Conservation (phyloP, 352 stramenopile genomes). For the Phytophthora ohioensis region DNA sequence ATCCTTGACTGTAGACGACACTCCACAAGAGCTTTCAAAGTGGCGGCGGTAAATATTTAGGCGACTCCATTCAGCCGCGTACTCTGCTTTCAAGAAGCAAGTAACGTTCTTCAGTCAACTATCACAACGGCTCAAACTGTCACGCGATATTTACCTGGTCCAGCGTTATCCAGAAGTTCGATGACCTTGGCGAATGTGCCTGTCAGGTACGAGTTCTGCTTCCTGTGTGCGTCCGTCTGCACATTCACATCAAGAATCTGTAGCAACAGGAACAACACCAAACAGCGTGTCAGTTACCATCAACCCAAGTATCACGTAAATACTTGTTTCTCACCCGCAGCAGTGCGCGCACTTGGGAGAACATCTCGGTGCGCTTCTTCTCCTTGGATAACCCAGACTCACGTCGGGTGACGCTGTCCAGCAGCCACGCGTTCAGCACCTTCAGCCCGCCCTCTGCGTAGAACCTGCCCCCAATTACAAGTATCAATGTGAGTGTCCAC, state of each 20-base stretch:
- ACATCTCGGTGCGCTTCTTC: constrained; percentile 78
- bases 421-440: constrained; percentile 79
- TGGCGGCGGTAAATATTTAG: constrained; percentile 83
- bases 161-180: constrained; percentile 69
- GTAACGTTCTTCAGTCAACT: constrained; percentile 4
- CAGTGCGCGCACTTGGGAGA: constrained; percentile 78
- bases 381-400: constrained; percentile 55
- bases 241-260: constrained; percentile 81
- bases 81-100: constrained; percentile 46
- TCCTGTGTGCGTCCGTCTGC: constrained; percentile 66
- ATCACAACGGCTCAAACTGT: neutral
- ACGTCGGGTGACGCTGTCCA: constrained; percentile 51
- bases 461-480: constrained; percentile 49
- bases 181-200: constrained; percentile 69
- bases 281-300: constrained; percentile 13
- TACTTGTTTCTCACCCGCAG: constrained; percentile 51
- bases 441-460: constrained; percentile 77
- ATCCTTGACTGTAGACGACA: constrained; percentile 62
- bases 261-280: constrained; percentile 8
- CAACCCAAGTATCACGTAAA: neutral
- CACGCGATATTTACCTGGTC: constrained; percentile 46
- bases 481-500: neutral
- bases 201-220: constrained; percentile 74
- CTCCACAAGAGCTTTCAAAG: constrained; percentile 81
- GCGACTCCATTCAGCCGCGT: constrained; percentile 73